Percentiles rank a stretch among this genome's conserved stretches.
These are phyloP conservation scores for Lactarius sp. DNA, from an alignment of 768 basidiomycete genomes.

Conservation along the genomic window DNA sequence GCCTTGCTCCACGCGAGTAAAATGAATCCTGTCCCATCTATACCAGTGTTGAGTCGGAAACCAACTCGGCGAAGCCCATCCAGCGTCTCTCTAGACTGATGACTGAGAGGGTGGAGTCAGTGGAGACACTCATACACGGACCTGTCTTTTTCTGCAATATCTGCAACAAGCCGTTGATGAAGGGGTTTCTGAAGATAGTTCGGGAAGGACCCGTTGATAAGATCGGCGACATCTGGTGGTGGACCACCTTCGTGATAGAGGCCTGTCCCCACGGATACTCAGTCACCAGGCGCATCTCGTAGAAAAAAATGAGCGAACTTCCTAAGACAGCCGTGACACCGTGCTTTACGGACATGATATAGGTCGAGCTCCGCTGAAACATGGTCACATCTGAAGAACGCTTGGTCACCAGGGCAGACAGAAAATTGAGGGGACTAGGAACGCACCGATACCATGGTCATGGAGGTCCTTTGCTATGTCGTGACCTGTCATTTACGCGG, in stretches of 20 bases:
- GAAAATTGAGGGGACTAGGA: background rate
- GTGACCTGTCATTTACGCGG: slow-evolving; percentile 25
- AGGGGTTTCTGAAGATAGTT: slow-evolving; percentile 26
- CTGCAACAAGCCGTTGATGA: slow-evolving; percentile 36
- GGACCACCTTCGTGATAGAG: slow-evolving; percentile 22
- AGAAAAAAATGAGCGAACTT: background rate
- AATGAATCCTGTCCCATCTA: slow-evolving; percentile 46
- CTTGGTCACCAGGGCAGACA: background rate
- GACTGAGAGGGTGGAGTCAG: background rate
- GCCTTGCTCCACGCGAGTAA: slow-evolving; percentile 41
- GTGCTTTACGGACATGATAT: slow-evolving; percentile 32
- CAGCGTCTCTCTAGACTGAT: slow-evolving; percentile 39
- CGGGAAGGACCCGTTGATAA: slow-evolving; percentile 42
- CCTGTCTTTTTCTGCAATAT: slow-evolving; percentile 55
- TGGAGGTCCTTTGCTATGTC: slow-evolving; percentile 34
- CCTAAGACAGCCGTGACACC: slow-evolving; percentile 24
- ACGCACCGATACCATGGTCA: slow-evolving; percentile 29
- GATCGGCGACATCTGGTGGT: slow-evolving; percentile 48
- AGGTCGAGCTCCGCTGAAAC: slow-evolving; percentile 36
- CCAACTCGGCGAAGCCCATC: slow-evolving; percentile 52
- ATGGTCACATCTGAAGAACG: slow-evolving; percentile 25
- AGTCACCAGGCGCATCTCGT: background rate
- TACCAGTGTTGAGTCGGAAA: slow-evolving; percentile 49
- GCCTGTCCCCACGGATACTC: slow-evolving; percentile 1
- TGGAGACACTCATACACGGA: background rate